phyloP scores from a whole-genome alignment of 495 filamentous ascomycete genomes.

The Geopyxis carbonaria region DNA sequence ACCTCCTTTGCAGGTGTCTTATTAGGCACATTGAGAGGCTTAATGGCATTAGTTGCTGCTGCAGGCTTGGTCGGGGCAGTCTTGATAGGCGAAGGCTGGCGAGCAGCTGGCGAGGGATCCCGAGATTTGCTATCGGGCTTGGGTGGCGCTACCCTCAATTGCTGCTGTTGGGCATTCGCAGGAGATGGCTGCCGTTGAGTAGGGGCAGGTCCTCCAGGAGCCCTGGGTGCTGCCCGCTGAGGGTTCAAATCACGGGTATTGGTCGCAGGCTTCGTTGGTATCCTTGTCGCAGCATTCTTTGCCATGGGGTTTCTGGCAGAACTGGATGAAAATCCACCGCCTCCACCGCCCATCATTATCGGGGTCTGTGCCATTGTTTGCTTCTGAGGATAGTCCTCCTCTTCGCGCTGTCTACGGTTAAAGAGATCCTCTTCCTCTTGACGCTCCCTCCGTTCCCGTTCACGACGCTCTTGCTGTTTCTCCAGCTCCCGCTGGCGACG shows the following conservation, averaged over 20 bases:
- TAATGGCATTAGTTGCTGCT: slow-evolving; percentile 47
- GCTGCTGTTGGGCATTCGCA: slow-evolving; percentile 8
- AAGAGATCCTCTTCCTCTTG: slow-evolving; percentile 20
- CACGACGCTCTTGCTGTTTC: slow-evolving; percentile 27
- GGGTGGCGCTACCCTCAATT: slow-evolving; percentile 10
- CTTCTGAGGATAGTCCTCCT: slow-evolving; percentile 22
- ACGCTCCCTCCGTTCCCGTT: slow-evolving; percentile 33
- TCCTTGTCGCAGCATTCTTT: slow-evolving; percentile 31
- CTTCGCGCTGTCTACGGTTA: slow-evolving; percentile 15
- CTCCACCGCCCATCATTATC: slow-evolving; percentile 47
- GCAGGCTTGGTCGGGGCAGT: slow-evolving; percentile 4
- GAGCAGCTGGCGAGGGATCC: slow-evolving; percentile 17
- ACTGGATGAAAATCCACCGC: slow-evolving; percentile 33
- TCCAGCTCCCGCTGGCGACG: slow-evolving; percentile 26
- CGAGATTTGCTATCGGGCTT: slow-evolving; percentile 14
- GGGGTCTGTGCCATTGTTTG: slow-evolving; percentile 14
- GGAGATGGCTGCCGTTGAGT: slow-evolving; percentile 26
- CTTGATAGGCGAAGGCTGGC: no score
- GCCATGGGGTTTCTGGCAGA: slow-evolving; percentile 51
- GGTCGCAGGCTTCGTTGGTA: slow-evolving; percentile 12
- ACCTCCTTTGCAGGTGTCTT: slow-evolving; percentile 39
- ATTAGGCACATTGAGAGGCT: slow-evolving; percentile 75
- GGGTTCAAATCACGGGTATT: slow-evolving; percentile 18
- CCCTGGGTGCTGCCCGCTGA: slow-evolving; percentile 34
- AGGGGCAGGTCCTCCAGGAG: slow-evolving; percentile 31